These are phyloP conservation scores for Amylostereum areolatum DNA, from an alignment of 1,284 basidiomycete genomes.

Conservation along the genomic window DNA sequence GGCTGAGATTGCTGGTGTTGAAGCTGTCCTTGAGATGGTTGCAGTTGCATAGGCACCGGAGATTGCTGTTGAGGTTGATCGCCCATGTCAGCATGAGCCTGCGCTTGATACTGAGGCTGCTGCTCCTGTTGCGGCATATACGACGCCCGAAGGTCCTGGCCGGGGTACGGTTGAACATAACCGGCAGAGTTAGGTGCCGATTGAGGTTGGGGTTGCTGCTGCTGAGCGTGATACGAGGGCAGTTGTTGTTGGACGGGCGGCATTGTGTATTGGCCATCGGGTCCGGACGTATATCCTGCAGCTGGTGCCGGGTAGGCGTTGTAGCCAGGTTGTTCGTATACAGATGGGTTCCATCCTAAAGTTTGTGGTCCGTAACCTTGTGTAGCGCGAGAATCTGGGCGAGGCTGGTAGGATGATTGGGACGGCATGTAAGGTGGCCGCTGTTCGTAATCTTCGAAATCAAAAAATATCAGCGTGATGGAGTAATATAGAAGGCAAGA, in stretches of 20 bases:
- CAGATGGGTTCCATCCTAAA: constrained; percentile 33
- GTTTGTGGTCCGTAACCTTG: constrained; percentile 22
- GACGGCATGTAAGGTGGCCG: constrained; percentile 21
- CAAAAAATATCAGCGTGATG: constrained; percentile 8
- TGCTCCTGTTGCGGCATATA: constrained; percentile 17
- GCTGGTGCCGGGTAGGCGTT: constrained; percentile 29
- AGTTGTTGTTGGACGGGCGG: neutral
- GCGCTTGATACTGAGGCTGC: constrained; percentile 15
- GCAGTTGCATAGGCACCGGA: too few relatives aligned
- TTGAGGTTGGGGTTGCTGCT: constrained; percentile 19
- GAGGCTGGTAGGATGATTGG: constrained; percentile 18
- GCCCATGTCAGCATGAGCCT: too few relatives aligned
- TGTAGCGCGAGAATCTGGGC: constrained; percentile 21
- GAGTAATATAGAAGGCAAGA: constrained; percentile 3
- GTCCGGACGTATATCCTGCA: constrained; percentile 23
- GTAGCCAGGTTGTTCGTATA: constrained; percentile 46
- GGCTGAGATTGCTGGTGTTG: constrained; percentile 13
- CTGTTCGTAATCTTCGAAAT: constrained; percentile 22
- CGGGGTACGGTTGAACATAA: constrained; percentile 2
- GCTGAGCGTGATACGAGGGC: constrained; percentile 4
- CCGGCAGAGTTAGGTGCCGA: too few relatives aligned
- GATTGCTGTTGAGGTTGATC: too few relatives aligned
- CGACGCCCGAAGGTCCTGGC: constrained; percentile 7
- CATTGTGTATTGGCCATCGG: too few relatives aligned
- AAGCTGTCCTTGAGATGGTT: too few relatives aligned